These are phyloP conservation scores for Fraxinus paxiana DNA, from an alignment of 305 asterid species.

Conservation along the genomic window DNA sequence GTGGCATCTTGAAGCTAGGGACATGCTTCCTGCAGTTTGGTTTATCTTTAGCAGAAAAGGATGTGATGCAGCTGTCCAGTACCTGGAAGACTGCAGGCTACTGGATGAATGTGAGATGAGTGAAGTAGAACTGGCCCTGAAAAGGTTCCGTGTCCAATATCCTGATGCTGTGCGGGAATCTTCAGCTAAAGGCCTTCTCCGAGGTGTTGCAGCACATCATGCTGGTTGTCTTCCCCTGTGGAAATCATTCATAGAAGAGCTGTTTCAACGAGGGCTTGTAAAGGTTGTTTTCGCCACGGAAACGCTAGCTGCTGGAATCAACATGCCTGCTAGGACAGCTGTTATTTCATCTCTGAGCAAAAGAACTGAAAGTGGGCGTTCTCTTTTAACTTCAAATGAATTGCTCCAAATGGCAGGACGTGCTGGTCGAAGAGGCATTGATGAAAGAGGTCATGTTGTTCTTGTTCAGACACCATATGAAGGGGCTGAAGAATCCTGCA, in stretches of 20 bases:
- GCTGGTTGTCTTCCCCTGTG: conserved; percentile 99
- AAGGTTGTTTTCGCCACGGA: conserved; percentile 99
- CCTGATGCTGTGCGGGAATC: conserved; percentile 96
- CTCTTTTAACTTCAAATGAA: conserved; percentile 72
- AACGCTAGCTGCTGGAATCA: conserved; percentile 99
- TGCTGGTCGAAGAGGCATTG: conserved; percentile 99
- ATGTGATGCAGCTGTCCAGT: conserved; percentile 97
- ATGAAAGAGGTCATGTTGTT: conserved; percentile 82
- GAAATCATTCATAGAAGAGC: conserved; percentile 93
- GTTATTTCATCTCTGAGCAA: conserved; percentile 92
- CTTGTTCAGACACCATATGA: conserved; percentile 88
- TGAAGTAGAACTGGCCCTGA: conserved; percentile 89
- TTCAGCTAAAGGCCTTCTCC: conserved; percentile 84
- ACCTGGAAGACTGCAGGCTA: conserved; percentile 67
- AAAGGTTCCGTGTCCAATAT: conserved; percentile 71
- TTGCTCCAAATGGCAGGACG: conserved; percentile 99
- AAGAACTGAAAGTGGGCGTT: conserved; percentile 83
- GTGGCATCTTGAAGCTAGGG: conserved; percentile 77
- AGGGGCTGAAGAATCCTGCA: conserved; percentile 95
- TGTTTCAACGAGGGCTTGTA: conserved; percentile 86
- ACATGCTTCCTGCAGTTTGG: conserved; percentile 99
- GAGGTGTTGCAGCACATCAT: conserved; percentile 96
- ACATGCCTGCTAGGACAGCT: conserved; percentile 99
- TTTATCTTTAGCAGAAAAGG: conserved; percentile 98
- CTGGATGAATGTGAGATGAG: conserved; percentile 83